phyloP scores from a whole-genome alignment of 108 stramenopile genomes.

The Stephanodiscus minutulus region DNA sequence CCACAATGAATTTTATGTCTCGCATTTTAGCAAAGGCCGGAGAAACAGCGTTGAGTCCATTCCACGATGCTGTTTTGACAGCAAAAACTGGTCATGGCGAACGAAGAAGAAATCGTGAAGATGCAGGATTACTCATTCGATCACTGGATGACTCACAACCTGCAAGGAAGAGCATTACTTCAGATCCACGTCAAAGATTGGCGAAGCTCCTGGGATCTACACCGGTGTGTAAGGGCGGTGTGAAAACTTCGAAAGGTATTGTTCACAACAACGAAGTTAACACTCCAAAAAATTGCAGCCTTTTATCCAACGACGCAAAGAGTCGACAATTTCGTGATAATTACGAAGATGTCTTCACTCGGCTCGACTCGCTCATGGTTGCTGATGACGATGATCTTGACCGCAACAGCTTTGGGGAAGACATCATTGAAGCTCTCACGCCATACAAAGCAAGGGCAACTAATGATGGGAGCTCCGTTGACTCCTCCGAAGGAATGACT shows the following conservation, averaged over 20 bases:
- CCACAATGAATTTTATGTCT: constrained; percentile 65
- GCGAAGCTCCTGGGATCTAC: constrained; percentile 57
- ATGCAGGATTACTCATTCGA: constrained; percentile 6
- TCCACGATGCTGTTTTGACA: constrained; percentile 16
- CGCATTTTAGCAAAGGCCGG: constrained; percentile 57
- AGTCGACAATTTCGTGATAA: constrained; percentile 19
- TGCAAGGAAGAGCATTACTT: constrained; percentile 51
- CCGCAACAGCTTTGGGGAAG: constrained; percentile 30
- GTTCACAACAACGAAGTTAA: neutral
- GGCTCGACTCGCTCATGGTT: constrained; percentile 46
- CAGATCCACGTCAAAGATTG: constrained; percentile 84
- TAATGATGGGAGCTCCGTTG: constrained; percentile 10
- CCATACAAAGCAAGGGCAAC: constrained; percentile 8
- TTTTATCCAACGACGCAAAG: constrained; percentile 8
- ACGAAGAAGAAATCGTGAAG: neutral
- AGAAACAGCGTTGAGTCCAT: constrained; percentile 59
- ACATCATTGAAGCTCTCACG: constrained; percentile 26
- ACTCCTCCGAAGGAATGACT: constrained; percentile 5
- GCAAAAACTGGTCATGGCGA: neutral
- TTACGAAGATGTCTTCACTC: constrained; percentile 44
- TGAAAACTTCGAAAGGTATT: neutral
- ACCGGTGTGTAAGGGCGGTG: constrained; percentile 7
- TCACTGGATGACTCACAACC: neutral
- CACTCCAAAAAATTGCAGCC: constrained; percentile 15
- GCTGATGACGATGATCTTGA: constrained; percentile 38